Conservation (phyloP, 2,329 filamentous ascomycete genomes). For the Stylonectria norvegica region DNA sequence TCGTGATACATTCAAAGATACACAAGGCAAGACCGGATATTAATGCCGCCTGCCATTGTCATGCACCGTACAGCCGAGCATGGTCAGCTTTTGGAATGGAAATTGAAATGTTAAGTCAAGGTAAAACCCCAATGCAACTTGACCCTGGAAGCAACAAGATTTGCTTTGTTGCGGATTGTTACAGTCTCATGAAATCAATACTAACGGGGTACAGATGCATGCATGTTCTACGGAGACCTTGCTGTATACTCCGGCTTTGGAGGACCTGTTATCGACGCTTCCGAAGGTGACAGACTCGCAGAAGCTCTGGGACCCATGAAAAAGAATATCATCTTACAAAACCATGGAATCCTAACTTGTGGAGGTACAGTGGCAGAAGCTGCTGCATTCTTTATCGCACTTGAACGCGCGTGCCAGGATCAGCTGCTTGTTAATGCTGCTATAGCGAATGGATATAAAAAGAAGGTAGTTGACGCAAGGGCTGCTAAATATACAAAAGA, state of each 20-base stretch:
- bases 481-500: background rate
- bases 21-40: slow-evolving; percentile 62
- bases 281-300: slow-evolving; percentile 62
- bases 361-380: slow-evolving; percentile 69
- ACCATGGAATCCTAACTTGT: slow-evolving; percentile 67
- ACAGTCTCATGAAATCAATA: too few species aligned
- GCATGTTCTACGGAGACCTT: slow-evolving; percentile 60
- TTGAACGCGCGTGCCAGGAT: slow-evolving; percentile 65
- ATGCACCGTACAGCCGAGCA: slow-evolving; percentile 60
- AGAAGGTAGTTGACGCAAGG: background rate
- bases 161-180: too few species aligned
- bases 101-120: slow-evolving; percentile 67
- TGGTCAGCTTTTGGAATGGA: slow-evolving; percentile 61
- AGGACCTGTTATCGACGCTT: slow-evolving; percentile 50
- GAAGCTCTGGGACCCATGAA: slow-evolving; percentile 54
- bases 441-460: slow-evolving; percentile 3
- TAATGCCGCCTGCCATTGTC: slow-evolving; percentile 64
- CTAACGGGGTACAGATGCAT: too few species aligned
- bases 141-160: too few species aligned
- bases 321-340: slow-evolving; percentile 62
- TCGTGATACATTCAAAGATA: slow-evolving; percentile 64
- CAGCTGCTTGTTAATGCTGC: slow-evolving; percentile 67
- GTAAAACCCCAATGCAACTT: too few species aligned
- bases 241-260: slow-evolving; percentile 57
- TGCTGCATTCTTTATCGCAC: slow-evolving; percentile 62